A percentile compares a stretch with the other conserved stretches of the same genome.
These are phyloP conservation scores for Priceomyces castillae DNA, from an alignment of 805 yeast species.

Conservation along the genomic window DNA sequence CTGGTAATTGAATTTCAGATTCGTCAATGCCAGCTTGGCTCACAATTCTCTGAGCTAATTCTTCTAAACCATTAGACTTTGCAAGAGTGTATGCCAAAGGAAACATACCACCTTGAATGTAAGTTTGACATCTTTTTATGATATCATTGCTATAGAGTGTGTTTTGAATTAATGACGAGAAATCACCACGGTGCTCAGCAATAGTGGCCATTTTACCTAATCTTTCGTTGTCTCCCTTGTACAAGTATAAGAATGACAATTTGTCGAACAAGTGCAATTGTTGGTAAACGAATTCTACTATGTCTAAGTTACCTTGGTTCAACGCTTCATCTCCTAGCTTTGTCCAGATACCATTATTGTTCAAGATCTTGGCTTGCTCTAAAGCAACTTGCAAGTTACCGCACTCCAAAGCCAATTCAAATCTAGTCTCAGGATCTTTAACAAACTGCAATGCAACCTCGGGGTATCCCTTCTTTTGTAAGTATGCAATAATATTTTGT, in stretches of 20 bases:
- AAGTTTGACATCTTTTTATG: constrained; percentile 69
- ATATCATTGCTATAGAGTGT: constrained; percentile 73
- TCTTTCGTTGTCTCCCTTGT: constrained; percentile 76
- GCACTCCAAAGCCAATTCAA: constrained; percentile 92
- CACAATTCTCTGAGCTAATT: constrained; percentile 68
- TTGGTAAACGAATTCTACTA: constrained; percentile 87
- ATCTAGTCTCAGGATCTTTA: constrained; percentile 92
- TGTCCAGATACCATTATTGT: constrained; percentile 71
- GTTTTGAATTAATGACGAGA: constrained; percentile 77
- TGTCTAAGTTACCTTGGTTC: constrained; percentile 80
- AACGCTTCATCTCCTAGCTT: constrained; percentile 82
- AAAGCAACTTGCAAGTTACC: constrained; percentile 86
- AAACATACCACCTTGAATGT: constrained; percentile 72
- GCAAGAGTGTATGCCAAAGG: constrained; percentile 95
- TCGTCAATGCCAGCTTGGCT: constrained; percentile 65
- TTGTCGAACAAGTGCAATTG: constrained; percentile 83
- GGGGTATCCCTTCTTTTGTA: constrained; percentile 94
- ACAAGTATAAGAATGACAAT: constrained; percentile 81
- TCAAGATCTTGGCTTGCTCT: constrained; percentile 77
- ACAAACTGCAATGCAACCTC: constrained; percentile 97
- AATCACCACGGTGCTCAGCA: constrained; percentile 84
- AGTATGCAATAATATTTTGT: constrained; percentile 91
- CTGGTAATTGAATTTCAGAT: constrained; percentile 65
- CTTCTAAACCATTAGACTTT: constrained; percentile 76
- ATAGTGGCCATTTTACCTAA: constrained; percentile 81